A percentile compares a stretch with the other conserved stretches of the same genome.
phyloP scores from a whole-genome alignment of 495 filamentous ascomycete species.

The Xylaria grammica region DNA sequence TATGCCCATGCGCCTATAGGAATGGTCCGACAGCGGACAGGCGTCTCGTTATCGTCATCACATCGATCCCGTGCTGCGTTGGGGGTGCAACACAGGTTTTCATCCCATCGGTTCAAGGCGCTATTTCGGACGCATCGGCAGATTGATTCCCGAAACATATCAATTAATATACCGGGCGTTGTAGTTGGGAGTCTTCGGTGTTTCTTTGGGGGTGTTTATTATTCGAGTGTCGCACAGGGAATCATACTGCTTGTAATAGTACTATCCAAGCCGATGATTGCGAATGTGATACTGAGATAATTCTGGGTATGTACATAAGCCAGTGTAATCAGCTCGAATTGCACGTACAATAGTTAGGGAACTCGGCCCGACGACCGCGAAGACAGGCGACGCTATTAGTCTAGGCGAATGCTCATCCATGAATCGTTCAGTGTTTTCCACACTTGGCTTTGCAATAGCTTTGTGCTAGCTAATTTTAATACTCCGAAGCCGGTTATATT shows the following conservation, averaged over 20 bases:
- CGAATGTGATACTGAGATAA: not conserved
- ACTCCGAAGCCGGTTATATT: not conserved
- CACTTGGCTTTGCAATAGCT: not conserved
- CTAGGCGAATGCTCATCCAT: not conserved
- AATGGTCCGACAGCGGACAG: not conserved
- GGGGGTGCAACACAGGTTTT: not conserved
- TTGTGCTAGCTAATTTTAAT: not conserved
- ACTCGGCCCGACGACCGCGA: conserved; percentile 13
- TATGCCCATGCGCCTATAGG: conserved; percentile 5
- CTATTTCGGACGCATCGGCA: conserved; percentile 11
- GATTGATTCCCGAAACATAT: not conserved
- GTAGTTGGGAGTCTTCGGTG: conserved; percentile 1
- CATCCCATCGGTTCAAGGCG: conserved; percentile 9
- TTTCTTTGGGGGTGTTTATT: not conserved
- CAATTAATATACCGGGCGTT: not conserved
- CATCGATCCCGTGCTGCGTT: not conserved
- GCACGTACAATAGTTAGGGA: not conserved
- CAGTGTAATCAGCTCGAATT: not conserved
- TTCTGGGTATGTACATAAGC: not conserved
- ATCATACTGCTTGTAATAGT: not conserved
- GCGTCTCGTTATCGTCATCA: not conserved
- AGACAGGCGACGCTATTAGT: not conserved
- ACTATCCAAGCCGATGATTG: not conserved
- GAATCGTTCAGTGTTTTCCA: not conserved
- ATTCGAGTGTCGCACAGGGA: not conserved